These are phyloP conservation scores for Myrica gale DNA, from an alignment of 306 rosid genomes.

Conservation along the genomic window DNA sequence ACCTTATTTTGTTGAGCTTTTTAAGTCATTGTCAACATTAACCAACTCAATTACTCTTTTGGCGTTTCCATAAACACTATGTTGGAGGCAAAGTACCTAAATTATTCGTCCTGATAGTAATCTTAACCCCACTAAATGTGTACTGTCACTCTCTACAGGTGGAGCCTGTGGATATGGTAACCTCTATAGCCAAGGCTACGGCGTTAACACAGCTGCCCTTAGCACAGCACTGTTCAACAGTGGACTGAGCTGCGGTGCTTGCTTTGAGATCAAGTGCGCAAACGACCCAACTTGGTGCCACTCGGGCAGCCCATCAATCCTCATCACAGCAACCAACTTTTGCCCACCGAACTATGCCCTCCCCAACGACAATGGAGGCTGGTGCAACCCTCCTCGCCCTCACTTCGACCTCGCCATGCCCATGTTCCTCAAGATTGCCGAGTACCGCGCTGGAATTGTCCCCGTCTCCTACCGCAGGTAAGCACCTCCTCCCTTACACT, in stretches of 20 bases:
- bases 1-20: not conserved
- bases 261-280: slow-evolving; percentile 89
- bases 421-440: slow-evolving; percentile 93
- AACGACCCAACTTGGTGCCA: slow-evolving; percentile 76
- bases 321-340: slow-evolving; percentile 86
- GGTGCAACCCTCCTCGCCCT: slow-evolving; percentile 98
- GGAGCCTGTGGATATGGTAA: slow-evolving; percentile 99
- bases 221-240: slow-evolving; percentile 90
- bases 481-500: not conserved
- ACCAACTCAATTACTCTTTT: not conserved
- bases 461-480: slow-evolving; percentile 90
- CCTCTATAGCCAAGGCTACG: slow-evolving; percentile 94
- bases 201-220: slow-evolving; percentile 86
- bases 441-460: slow-evolving; percentile 97
- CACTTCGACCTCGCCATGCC: slow-evolving; percentile 99
- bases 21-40: not conserved
- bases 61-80: too few species aligned
- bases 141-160: slow-evolving; percentile 33
- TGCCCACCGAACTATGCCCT: slow-evolving; percentile 95
- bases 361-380: slow-evolving; percentile 91
- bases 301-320: slow-evolving; percentile 84
- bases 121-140: not conserved
- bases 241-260: slow-evolving; percentile 87
- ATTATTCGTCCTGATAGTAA: too few species aligned
- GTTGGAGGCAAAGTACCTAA: too few species aligned